Evolutionary conservation across 495 filamentous ascomycete genomes (phyloP), one percentile per base, ranked within the genome.

Genomic region (Hypoxylon cercidicola): DNA sequence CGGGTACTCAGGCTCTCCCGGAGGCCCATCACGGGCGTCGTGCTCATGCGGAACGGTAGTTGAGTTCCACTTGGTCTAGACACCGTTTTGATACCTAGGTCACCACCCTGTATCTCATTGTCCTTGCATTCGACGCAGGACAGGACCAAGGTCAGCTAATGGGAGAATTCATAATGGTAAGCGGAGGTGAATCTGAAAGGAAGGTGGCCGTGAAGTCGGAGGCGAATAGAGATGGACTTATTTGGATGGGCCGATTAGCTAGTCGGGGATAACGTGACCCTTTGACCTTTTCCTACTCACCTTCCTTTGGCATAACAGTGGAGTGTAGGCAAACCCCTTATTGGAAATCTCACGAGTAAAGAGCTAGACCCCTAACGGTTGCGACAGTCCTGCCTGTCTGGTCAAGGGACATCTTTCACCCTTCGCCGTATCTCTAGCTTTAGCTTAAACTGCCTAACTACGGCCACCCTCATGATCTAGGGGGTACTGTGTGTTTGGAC

Each of bases 201-300:
- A 68, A 62, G 64, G 64, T 62, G 41, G 16, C 41, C 23, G 18
- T 23, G 32, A 19, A 46, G 12, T 21, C 40, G 41, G 20, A 41
- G 32, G 44, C 23, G 35, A 52, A 32, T 34, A 57, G 47, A 47
- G 18, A 49, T 48, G 19, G 48, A 12, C 18, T 53, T 41, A 30
- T 35, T 18, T 46, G 19, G 21, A 55, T 68, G 64, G 58, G 54
- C 64, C 58, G 64, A 68, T 59, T 55, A 50, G 32, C 23, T 43
- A 13, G 4, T 11, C 23, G 10, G 23, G 10, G 43, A 39, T 15
- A 54, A 39, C 25, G 18, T 40, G 37, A n/a, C 37, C 23, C 15
- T 9, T 32, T 4, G 30, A 32, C 10, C 25, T 21, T 41, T 45
- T 35, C 10, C 34, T 13, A 50, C 30, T 56, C 45, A 40, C 35